These are phyloP conservation scores for Petunia secreta DNA, from an alignment of 257 asterid species.

Conservation along the genomic window DNA sequence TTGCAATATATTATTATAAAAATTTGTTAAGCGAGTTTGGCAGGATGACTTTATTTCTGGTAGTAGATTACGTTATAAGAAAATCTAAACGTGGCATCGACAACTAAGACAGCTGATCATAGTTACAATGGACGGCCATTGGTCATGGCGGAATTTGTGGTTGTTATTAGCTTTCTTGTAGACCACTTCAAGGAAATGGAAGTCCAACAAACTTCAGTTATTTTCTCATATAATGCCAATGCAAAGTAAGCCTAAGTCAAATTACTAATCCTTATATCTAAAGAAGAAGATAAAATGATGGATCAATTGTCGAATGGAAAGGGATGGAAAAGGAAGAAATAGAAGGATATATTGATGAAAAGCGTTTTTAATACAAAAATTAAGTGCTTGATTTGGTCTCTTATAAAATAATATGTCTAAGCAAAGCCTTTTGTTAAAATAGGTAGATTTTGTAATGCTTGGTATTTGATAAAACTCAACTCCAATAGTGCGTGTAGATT, in stretches of 20 bases:
- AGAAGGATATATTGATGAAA: background rate
- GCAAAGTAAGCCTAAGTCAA: background rate
- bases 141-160: slow-evolving; percentile 23
- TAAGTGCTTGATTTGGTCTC: no score
- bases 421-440: background rate
- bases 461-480: no score
- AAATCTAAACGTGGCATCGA: slow-evolving; percentile 16
- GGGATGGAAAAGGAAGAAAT: background rate
- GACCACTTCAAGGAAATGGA: slow-evolving; percentile 1
- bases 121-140: slow-evolving; percentile 18
- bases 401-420: background rate
- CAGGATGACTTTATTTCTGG: background rate
- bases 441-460: background rate
- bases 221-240: background rate
- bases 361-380: background rate
- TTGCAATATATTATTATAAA: background rate
- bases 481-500: no score
- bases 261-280: background rate
- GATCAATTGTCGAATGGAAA: background rate
- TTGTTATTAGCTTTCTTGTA: background rate
- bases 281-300: background rate
- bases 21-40: slow-evolving; percentile 16
- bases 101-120: background rate
- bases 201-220: background rate
- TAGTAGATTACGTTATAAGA: background rate